Evolutionary conservation across 1,139 yeast genomes (phyloP), one percentile per base, ranked within the genome.

Genomic region (Eremothecium gossypii): DNA sequence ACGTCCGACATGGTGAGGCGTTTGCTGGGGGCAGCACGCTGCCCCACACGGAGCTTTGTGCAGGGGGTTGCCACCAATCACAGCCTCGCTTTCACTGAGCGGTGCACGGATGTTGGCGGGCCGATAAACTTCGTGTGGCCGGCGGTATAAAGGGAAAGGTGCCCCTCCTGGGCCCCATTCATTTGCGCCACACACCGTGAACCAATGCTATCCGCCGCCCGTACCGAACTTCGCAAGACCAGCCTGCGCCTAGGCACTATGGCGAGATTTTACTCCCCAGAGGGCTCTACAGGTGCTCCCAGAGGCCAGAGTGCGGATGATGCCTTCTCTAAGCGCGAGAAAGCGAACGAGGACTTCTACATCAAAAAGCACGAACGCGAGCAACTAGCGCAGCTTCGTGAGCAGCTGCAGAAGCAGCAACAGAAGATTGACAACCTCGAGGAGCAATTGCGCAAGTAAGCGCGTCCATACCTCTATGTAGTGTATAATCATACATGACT

Each of bases 311-410:
- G 70, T 38, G 14, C 41, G 3, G 61, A 67, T 37, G 80, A 76
- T 54, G 68, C 77, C 44, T 77, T 77, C 64, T 66, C 70, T 54
- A 74, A 78, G 63, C 78, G 86, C 58, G 87, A 80, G 65, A 74
- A 74, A 67, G 85, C 85, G 47, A 73, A 73, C 54, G 87, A 80
- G 67, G 82, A 79, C 64, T 65, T 63, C 54, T 80, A 74, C 66
- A 70, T 79, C 60, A 71, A 65, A 57, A 74, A 76, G 56, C 73
- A 73, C 58, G 85, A 80, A 65, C 74, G 74, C 60, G 84, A 77
- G 58, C 76, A 74, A 65, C 66, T 79, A 53, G 71, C 69, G 48
- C 69, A 70, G 38, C 66, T 77, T 54, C 71, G 66, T 53, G 73
- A 71, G 57, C 69, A 73, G 52, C 60, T 74, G 52, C 68, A 73